phyloP scores from a whole-genome alignment of 345 rosid genomes.

The Corchorus olitorius region DNA sequence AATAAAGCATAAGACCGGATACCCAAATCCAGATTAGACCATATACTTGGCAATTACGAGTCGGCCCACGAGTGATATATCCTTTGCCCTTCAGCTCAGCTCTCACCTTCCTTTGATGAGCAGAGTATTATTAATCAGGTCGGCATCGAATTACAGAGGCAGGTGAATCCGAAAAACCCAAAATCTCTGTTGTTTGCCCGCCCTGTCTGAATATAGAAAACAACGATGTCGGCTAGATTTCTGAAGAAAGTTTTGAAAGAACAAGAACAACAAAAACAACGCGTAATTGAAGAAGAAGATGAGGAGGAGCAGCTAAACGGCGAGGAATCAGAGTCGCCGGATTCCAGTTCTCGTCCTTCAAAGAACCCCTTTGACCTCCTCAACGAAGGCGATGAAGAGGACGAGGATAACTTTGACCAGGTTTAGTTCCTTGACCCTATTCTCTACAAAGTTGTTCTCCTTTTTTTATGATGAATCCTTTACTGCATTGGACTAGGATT shows the following conservation, averaged over 20 bases:
- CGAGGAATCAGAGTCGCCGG: slow-evolving; percentile 45
- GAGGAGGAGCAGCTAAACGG: slow-evolving; percentile 41
- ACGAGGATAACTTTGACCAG: slow-evolving; percentile 30
- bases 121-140: neutral
- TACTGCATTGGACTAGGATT: neutral
- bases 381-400: slow-evolving; percentile 46
- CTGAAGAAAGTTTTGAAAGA: slow-evolving; percentile 76
- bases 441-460: neutral
- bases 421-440: slow-evolving; percentile 22
- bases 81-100: too few species aligned
- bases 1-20: too few species aligned
- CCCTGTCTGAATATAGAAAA: neutral
- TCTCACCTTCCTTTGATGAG: neutral
- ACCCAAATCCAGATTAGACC: too few species aligned
- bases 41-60: too few species aligned
- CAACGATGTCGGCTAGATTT: slow-evolving; percentile 68
- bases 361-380: slow-evolving; percentile 82
- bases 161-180: slow-evolving; percentile 15
- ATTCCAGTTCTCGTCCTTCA: slow-evolving; percentile 35
- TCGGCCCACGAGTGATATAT: too few species aligned
- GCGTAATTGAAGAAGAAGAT: slow-evolving; percentile 18
- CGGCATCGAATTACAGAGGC: neutral
- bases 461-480: neutral
- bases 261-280: slow-evolving; percentile 54
- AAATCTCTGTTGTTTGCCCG: neutral